Evolutionary conservation across 1,284 basidiomycete genomes (phyloP), one percentile per base, ranked within the genome.

Genomic region (Ceratobasidium sp.): DNA sequence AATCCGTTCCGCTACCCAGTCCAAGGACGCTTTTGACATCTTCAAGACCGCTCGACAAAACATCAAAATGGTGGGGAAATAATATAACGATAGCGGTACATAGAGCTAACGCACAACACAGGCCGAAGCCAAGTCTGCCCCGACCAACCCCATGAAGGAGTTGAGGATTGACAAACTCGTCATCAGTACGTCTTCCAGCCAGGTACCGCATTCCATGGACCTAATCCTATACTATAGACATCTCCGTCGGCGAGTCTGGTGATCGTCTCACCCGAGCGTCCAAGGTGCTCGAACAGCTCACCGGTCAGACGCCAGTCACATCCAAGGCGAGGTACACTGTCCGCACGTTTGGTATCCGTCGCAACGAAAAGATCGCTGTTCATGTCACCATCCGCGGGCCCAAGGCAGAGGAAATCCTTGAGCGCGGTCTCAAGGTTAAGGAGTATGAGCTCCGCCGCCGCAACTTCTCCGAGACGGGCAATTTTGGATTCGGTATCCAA

Each of bases 271-370:
- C 97, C 78, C 93, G 97, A 86, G 97, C 97, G 75, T 96, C 97
- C 83, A 99, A 99, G 86, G 97, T 99, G 78, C 88, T 99, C 80
- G 97, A 99, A 85, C 97, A 99, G 85, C 92, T 99, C 76, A 99
- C 97, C 78, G 97, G 97, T 80, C 97, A 99, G 88, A 96, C 97
- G 73, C 97, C 97, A 80, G 97, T 99, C 79, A 98, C 97, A 79
- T 97, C 95, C 83, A 99, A 98, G 89, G 97, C 97, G 76, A 94
- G 97, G 79, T 99, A 97, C 93, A 99, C 97, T 79, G 95, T 99
- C 84, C 96, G 97, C 80, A 94, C 94, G 73, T 99, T 99, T 86
- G 93, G 94, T 83, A 99, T 99, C 87, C 94, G 97, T 83, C 93
- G 97, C 87, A 99, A 99, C 88, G 97, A 99, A 86, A 98, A 99